Evolutionary conservation across 805 yeast species (phyloP), one percentile per base, ranked within the genome.

Genomic region (Ogataea ramenticola): DNA sequence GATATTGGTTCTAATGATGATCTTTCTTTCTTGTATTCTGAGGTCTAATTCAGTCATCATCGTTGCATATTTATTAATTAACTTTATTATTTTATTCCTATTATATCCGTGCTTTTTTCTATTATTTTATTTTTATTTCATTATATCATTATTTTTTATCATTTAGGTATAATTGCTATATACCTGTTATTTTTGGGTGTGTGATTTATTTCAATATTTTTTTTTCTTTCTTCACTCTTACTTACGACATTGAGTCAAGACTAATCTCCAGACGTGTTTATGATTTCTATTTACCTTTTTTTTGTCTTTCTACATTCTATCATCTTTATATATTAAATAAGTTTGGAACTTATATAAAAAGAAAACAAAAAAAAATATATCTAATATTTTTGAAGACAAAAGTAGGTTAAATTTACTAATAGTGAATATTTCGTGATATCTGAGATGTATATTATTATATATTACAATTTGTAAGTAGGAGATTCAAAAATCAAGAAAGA

Each of bases 1-100:
- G 86, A 79, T 29, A 57, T 67, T 42, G 76, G 74, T 4, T 59
- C 62, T 24, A 66, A 57, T 38, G 72, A 70, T 26, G 74, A 70
- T 43, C 52, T 67, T 42, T 59, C 65, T 43, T 53, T 63, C 43
- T 48, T 71, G 39, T 64, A 69, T 48, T 62, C 61, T 21, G 65
- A 45, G 36, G 46, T 46, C 24, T 41, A 30, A 40, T 22, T 22
- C 19, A 16, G 22, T 15, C 15, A 8, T 31, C 11, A 19, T 38
- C 8, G 20, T n/a, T 16, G 15, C 19, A n/a, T 22, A 16, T 33
- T 31, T 16, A 16, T 33, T 16, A 11, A 20, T 17, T 40, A 14
- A 8, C 20, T 12, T 34, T 26, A 32, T 26, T 35, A 19, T 29
- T 34, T 11, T 29, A 21, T 26, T 26, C 10, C 10, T 29, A 29